Base-by-base conservation (phyloP, 2,329 filamentous ascomycete species). In the Cladosporium sp. region DNA sequence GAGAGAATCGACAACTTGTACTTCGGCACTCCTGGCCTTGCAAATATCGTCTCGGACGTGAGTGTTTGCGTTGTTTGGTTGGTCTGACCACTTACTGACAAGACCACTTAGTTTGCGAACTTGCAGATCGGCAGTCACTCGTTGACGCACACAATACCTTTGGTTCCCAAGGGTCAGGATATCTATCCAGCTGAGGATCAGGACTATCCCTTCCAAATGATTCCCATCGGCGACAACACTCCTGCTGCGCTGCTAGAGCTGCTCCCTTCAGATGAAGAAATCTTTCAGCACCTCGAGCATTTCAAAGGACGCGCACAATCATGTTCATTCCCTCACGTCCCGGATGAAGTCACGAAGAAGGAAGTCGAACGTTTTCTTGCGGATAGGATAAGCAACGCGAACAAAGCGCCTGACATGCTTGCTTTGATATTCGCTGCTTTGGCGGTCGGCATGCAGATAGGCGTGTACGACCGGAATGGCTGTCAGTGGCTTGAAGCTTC, bases 1-100 rank as follows among this genome's bases (percentile, higher is more conserved):
- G 78, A 80, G 64, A 75, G 77, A 66, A 72, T 77, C 36, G 79
- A 82, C 65, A 82, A 79, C 64, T 75, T 82, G 5, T 84, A 83
- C 70, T 84, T 83, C 71, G 82, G 81, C 8, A 81, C 78, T 51
- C 81, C 82, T n/a, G 79, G 79, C 6, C 75, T 83, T 49, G 80
- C 79, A 14, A 83, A 76, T 66, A 78, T 83, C 30, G 76, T 83
- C 43, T 74, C 75, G 65, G 81, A 84, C 70, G 82, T 83, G 69
- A 65, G 75, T 68, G n/a, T 59, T 51, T 3, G 59, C n/a, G 26
- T 21, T 18, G 6, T 32, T 32, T 2, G 14, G 51, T 30, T 21
- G 16, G 18, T 32, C 10, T 11, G 14, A 14, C n/a, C 34, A 56
- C 36, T 32, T 51, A 53, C 64, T 43, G 66, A 66, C 68, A 48